These are phyloP conservation scores for Gnomoniopsis sp. DNA, from an alignment of 2,329 filamentous ascomycete genomes.

Conservation along the genomic window DNA sequence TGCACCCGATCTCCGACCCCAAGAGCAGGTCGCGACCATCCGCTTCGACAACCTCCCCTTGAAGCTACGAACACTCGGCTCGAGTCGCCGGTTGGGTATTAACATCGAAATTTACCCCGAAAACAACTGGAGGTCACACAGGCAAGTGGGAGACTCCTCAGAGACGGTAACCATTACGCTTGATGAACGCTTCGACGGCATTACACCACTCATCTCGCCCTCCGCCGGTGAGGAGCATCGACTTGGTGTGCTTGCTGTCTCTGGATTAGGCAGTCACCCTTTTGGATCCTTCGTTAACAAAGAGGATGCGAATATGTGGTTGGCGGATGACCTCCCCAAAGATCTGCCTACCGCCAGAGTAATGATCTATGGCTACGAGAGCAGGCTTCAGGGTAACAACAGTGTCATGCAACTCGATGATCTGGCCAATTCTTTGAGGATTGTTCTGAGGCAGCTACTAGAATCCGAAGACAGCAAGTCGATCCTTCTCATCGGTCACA, in stretches of 20 bases:
- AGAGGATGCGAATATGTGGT: slow-evolving; percentile 8
- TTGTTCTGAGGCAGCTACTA: background rate
- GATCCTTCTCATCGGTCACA: slow-evolving; percentile 6
- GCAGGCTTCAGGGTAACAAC: background rate
- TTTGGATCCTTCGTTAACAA: slow-evolving; percentile 10
- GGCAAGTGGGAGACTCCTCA: background rate
- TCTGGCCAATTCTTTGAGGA: background rate
- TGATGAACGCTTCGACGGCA: slow-evolving; percentile 6
- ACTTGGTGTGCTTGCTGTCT: slow-evolving; percentile 1
- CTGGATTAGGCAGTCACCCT: slow-evolving; percentile 9
- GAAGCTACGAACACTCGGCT: background rate
- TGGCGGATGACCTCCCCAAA: background rate
- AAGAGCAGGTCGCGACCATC: background rate
- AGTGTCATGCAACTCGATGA: background rate
- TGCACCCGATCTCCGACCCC: background rate
- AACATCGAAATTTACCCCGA: background rate
- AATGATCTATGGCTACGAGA: slow-evolving; percentile 9
- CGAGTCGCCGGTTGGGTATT: background rate
- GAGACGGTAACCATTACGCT: background rate
- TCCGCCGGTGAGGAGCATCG: background rate
- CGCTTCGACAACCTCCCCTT: background rate
- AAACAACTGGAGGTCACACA: background rate
- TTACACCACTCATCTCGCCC: slow-evolving; percentile 1
- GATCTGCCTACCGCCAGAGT: slow-evolving; percentile 5
- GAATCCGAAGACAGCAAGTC: background rate